These are phyloP conservation scores for Coemansia guatemalensis DNA, from an alignment of 192 early-diverging fungal species.

Conservation along the genomic window DNA sequence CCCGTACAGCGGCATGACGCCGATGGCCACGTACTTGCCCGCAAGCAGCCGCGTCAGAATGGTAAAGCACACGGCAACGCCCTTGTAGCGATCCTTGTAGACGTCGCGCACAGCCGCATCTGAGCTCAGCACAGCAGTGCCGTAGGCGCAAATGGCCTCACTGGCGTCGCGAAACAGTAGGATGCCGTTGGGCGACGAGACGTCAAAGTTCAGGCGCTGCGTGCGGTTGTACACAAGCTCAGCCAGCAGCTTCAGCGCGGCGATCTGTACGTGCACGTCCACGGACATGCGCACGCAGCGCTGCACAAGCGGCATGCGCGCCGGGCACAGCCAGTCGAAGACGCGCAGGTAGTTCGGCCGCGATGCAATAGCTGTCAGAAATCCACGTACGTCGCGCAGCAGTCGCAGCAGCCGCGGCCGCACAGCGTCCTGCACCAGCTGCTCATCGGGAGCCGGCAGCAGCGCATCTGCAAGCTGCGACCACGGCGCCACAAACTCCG, in stretches of 20 bases:
- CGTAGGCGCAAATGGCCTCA: conserved; percentile 61
- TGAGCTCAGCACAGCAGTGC: conserved; percentile 30
- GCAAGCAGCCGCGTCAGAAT: conserved; percentile 67
- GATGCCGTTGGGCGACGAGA: conserved; percentile 83
- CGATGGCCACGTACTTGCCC: conserved; percentile 88
- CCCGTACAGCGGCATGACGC: conserved; percentile 86
- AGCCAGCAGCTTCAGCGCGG: conserved; percentile 71
- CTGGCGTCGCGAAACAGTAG: conserved; percentile 87
- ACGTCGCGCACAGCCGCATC: conserved; percentile 33
- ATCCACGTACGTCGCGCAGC: conserved; percentile 77
- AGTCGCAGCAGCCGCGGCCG: conserved; percentile 55
- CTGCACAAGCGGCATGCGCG: conserved; percentile 62
- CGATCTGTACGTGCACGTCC: conserved; percentile 61
- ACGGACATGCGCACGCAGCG: conserved; percentile 63
- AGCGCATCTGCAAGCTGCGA: conserved; percentile 58
- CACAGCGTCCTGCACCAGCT: conserved; percentile 55
- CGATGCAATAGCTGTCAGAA: conserved; percentile 64
- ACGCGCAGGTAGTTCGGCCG: conserved; percentile 64
- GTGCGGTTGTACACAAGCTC: conserved; percentile 83
- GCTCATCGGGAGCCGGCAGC: conserved; percentile 52
- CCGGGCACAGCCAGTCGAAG: conserved; percentile 86
- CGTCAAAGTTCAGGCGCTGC: conserved; percentile 80
- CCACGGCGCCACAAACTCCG: conserved; percentile 74
- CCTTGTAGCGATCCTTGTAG: conserved; percentile 69
- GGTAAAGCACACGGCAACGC: conserved; percentile 71